Base-by-base conservation (phyloP, 1,284 basidiomycete genomes). In the Irpex sp. region DNA sequence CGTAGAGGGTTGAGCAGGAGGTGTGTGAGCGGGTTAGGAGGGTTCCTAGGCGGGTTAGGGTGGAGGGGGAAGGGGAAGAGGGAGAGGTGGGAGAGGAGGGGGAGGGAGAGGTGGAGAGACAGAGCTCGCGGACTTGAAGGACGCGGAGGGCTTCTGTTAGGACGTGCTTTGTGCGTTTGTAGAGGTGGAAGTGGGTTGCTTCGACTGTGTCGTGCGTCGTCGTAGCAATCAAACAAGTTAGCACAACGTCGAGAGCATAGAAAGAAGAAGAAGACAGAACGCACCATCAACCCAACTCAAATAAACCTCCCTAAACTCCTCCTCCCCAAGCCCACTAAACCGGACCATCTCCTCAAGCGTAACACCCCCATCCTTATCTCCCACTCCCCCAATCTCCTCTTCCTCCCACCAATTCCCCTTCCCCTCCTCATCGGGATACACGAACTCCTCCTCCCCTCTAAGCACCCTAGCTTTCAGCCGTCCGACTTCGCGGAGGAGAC, bases 21-120 rank as follows among this genome's bases (percentile, higher is more conserved):
- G 77, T 77, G 71, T 94, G 92, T 13, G 89, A 92, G 62, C 84
- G 84, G 71, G 93, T 87, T 89, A 96, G 92, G 57, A 96, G 76
- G 13, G 72, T 72, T 21, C 93, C 94, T 5, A 96, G 84, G 51
- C 76, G 75, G 62, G 78, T 69, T 21, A 87, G 78, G 34, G 70
- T 66, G 37, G 62, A 65, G 67, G 49, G 67, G 68, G 62, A 31
- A 3, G 31, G 31, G 4, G 31, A 5, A 3, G 31, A 31, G 4
- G 26, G 26, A 3, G 63, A 65, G 67, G 49, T 66, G 68, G 62
- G 4, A 3, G 31, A 4, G 4, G 31, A 31, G 31, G 31, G 4
- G 4, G 40, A 44, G 40, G 40, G n/a, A 7, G 70, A 68, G 26
- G 76, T 67, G 4, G 77, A 77, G 17, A 88, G 76, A 74, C 92